These are phyloP conservation scores for Tephrocybe sp. DNA, from an alignment of 768 basidiomycete species.

Conservation along the genomic window DNA sequence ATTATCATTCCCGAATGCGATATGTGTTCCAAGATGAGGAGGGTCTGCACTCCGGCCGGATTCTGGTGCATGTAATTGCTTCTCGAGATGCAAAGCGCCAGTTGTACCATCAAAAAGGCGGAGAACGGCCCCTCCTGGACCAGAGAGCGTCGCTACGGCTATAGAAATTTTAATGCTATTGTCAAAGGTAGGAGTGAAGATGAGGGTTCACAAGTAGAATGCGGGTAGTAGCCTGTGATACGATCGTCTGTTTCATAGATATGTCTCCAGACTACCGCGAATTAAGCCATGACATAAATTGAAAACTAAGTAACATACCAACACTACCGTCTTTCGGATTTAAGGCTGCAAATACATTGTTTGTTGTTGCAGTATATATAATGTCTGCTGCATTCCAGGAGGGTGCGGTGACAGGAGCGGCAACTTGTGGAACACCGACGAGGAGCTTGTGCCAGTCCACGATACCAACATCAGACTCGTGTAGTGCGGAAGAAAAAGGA, in stretches of 20 bases:
- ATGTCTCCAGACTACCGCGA: constrained; percentile 66
- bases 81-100: constrained; percentile 63
- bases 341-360: constrained; percentile 78
- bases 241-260: constrained; percentile 68
- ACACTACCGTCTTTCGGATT: constrained; percentile 65
- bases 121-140: constrained; percentile 65
- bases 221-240: constrained; percentile 59
- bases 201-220: constrained; percentile 49
- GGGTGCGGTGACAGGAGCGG: constrained; percentile 52
- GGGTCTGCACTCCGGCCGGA: constrained; percentile 49
- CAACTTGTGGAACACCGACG: constrained; percentile 67
- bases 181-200: neutral
- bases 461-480: constrained; percentile 73
- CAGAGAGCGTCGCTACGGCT: constrained; percentile 77
- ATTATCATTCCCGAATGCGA: constrained; percentile 32
- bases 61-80: constrained; percentile 47
- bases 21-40: constrained; percentile 49
- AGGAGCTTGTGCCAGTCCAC: constrained; percentile 87
- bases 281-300: constrained; percentile 7
- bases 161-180: constrained; percentile 5
- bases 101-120: constrained; percentile 63
- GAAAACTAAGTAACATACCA: constrained; percentile 42
- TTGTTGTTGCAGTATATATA: constrained; percentile 64
- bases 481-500: constrained; percentile 41
- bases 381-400: constrained; percentile 39